A percentile compares a stretch with the other conserved stretches of the same genome.
These are phyloP conservation scores for Metschnikowia lunata DNA, from an alignment of 805 yeast genomes.

Conservation along the genomic window DNA sequence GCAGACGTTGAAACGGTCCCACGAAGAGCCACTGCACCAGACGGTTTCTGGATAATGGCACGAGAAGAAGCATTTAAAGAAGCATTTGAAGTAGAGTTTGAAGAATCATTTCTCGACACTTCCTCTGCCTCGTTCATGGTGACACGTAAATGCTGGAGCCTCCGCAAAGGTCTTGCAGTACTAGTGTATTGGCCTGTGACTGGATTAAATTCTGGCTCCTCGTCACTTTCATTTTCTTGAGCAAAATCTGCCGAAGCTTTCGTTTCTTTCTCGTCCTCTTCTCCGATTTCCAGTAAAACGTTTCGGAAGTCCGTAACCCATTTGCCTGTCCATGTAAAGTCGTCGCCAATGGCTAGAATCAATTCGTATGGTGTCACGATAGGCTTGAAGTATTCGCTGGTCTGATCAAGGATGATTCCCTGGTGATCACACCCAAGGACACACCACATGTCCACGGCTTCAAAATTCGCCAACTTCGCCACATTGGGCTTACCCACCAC, in stretches of 20 bases:
- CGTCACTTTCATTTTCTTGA: slow-evolving; percentile 21
- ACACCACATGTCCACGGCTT: slow-evolving; percentile 92
- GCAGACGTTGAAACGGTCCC: slow-evolving; percentile 91
- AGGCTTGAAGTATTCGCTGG: slow-evolving; percentile 81
- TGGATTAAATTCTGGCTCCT: slow-evolving; percentile 78
- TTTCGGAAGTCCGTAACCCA: slow-evolving; percentile 81
- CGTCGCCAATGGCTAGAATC: slow-evolving; percentile 69
- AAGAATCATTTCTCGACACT: slow-evolving; percentile 16
- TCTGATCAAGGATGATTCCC: slow-evolving; percentile 79
- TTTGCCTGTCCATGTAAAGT: slow-evolving; percentile 84
- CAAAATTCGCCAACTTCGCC: slow-evolving; percentile 94
- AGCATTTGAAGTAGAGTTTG: no score
- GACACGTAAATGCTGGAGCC: slow-evolving; percentile 58
- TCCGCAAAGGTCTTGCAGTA: slow-evolving; percentile 72
- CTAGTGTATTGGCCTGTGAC: slow-evolving; percentile 76
- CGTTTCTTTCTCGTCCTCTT: slow-evolving; percentile 23
- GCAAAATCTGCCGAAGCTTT: slow-evolving; percentile 3
- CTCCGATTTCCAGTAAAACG: slow-evolving; percentile 40
- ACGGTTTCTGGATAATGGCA: slow-evolving; percentile 51
- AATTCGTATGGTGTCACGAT: slow-evolving; percentile 92
- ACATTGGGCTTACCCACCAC: slow-evolving; percentile 98
- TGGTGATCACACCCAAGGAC: slow-evolving; percentile 91
- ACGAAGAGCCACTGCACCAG: slow-evolving; percentile 59
- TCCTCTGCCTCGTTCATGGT: slow-evolving; percentile 32
- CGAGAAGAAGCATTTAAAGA: slow-evolving; percentile 10